These are phyloP conservation scores for Iris macrosiphon DNA, from an alignment of 106 monocot species.

Conservation along the genomic window DNA sequence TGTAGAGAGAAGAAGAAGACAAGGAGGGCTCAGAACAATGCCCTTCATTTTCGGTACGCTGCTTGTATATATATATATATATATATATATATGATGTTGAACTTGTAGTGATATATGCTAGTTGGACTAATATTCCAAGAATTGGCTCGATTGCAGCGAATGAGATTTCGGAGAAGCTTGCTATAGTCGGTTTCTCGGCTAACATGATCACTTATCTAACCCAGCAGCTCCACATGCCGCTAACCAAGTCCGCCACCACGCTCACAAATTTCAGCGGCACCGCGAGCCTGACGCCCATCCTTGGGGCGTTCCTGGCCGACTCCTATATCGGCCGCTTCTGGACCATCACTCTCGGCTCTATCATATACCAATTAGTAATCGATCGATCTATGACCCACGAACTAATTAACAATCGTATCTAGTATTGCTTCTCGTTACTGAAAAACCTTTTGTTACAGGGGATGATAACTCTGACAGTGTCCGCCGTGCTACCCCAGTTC, in stretches of 20 bases:
- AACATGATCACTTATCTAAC: constrained; percentile 90
- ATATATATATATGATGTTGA: not conserved
- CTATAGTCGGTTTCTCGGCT: constrained; percentile 69
- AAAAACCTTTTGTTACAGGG: constrained; percentile 52
- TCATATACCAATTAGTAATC: constrained; percentile 65
- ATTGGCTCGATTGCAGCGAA: constrained; percentile 28
- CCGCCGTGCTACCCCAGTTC: constrained; percentile 44
- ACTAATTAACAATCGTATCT: too few relatives aligned
- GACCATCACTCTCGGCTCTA: constrained; percentile 54
- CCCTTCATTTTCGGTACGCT: constrained; percentile 65
- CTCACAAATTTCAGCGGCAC: constrained; percentile 82
- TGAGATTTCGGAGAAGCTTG: constrained; percentile 71
- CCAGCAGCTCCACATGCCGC: constrained; percentile 68
- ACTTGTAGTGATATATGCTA: too few relatives aligned
- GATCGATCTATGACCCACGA: too few relatives aligned
- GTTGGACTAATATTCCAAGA: too few relatives aligned
- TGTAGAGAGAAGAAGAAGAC: not conserved
- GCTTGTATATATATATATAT: too few relatives aligned
- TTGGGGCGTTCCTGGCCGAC: constrained; percentile 88
- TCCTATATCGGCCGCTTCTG: constrained; percentile 74
- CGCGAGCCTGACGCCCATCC: constrained; percentile 64
- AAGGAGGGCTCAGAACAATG: constrained; percentile 60
- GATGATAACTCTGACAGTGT: constrained; percentile 57
- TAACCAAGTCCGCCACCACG: constrained; percentile 68
- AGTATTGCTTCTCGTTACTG: too few relatives aligned